Evolutionary conservation across 192 early-diverging fungal genomes (phyloP).

Genomic region (Cladochytrium replicatum): DNA sequence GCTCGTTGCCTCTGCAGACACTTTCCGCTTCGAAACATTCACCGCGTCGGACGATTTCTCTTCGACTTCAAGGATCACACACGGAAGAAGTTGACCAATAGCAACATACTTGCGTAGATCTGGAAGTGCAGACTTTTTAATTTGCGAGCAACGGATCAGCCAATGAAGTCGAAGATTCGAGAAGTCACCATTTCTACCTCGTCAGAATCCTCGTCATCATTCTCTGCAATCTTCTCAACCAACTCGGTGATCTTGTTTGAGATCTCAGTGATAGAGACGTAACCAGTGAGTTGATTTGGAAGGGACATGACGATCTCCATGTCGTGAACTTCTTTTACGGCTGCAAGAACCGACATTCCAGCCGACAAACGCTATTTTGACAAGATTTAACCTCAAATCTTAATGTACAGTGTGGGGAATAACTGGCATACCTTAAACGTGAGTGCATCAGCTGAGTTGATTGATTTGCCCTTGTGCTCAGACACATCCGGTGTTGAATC

Average conservation of each 20-base stretch:
- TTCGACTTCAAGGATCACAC: slow-evolving; percentile 51
- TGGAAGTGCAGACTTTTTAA: slow-evolving; percentile 44
- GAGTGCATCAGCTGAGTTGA: slow-evolving; percentile 33
- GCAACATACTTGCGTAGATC: slow-evolving; percentile 57
- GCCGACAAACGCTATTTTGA: slow-evolving; percentile 50
- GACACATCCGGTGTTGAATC: slow-evolving; percentile 7
- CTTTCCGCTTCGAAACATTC: slow-evolving; percentile 15
- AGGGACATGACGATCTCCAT: slow-evolving; percentile 74
- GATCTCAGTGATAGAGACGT: slow-evolving; percentile 80
- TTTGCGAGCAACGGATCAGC: slow-evolving; percentile 1
- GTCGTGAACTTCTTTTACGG: slow-evolving; percentile 66
- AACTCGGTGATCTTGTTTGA: slow-evolving; percentile 58
- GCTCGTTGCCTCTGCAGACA: slow-evolving; percentile 20
- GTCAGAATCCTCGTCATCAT: slow-evolving; percentile 42
- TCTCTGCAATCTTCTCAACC: slow-evolving; percentile 58
- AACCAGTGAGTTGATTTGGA: slow-evolving; percentile 75
- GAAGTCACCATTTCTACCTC: slow-evolving; percentile 17
- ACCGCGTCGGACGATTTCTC: slow-evolving; percentile 7
- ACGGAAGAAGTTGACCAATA: slow-evolving; percentile 79
- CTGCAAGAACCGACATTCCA: slow-evolving; percentile 67
- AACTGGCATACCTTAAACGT: slow-evolving; percentile 43
- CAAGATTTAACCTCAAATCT: slow-evolving; percentile 5
- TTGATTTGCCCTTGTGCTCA: background rate
- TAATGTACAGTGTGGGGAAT: background rate
- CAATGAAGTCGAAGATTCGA: background rate